Evolutionary conservation across 2,329 filamentous ascomycete genomes (phyloP).

Genomic region (Fusarium hostae): DNA sequence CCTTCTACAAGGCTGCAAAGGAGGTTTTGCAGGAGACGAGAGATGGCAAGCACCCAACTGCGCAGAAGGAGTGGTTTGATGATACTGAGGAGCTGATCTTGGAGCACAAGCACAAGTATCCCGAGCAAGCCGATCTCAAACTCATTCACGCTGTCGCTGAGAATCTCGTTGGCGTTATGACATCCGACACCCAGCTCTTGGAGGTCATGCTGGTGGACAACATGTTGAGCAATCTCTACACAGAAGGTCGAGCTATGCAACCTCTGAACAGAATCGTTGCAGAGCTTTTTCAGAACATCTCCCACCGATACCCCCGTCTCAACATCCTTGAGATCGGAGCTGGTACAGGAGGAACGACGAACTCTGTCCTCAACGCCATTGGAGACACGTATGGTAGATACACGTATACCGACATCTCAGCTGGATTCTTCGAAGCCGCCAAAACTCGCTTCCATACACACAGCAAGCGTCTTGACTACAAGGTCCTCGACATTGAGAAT

Average conservation of each 20-base stretch:
- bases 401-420: slow-evolving; percentile 3
- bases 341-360: neutral
- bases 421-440: neutral
- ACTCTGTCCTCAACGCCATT: neutral
- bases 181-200: neutral
- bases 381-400: neutral
- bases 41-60: neutral
- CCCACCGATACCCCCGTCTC: neutral
- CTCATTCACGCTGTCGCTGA: neutral
- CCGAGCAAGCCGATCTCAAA: neutral
- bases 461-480: neutral
- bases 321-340: slow-evolving; percentile 1
- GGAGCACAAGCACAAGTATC: neutral
- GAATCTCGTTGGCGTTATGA: neutral
- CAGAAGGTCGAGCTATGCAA: neutral
- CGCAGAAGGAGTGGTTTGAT: neutral
- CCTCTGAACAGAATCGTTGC: neutral
- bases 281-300: neutral
- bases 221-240: neutral
- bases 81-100: neutral
- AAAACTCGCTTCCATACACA: neutral
- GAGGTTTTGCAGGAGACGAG: neutral
- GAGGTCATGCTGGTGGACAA: neutral
- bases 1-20: neutral
- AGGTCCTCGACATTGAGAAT: slow-evolving; percentile 1